phyloP scores from a whole-genome alignment of 345 rosid genomes.

The Eutrema heterophyllum region DNA sequence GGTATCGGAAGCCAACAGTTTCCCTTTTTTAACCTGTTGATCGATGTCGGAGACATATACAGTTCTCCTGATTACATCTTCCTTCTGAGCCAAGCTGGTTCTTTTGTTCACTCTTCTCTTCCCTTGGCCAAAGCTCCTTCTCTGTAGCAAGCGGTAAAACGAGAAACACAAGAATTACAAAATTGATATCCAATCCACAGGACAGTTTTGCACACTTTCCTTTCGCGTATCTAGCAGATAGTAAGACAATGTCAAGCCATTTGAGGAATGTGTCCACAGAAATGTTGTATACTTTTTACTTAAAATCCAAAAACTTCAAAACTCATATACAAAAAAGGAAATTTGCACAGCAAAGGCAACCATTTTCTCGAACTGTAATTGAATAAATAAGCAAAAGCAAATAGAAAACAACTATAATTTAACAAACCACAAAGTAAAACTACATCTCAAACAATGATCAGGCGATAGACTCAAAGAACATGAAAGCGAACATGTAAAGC shows the following conservation, averaged over 20 bases:
- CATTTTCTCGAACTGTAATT: neutral
- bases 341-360: neutral
- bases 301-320: neutral
- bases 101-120: constrained; percentile 74
- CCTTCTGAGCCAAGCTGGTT: constrained; percentile 84
- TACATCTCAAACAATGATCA: constrained; percentile 2
- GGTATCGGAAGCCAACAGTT: neutral
- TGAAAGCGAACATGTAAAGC: neutral
- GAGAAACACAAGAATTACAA: constrained; percentile 7
- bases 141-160: constrained; percentile 39
- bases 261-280: neutral
- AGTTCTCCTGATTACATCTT: constrained; percentile 69
- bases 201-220: neutral
- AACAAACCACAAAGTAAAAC: neutral
- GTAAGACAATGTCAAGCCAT: neutral
- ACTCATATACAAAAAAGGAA: neutral
- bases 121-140: constrained; percentile 67
- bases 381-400: neutral
- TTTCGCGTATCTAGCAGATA: neutral
- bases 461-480: neutral
- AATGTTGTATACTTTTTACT: neutral
- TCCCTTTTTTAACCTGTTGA: constrained; percentile 21
- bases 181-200: neutral
- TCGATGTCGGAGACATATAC: constrained; percentile 37
- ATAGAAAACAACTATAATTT: neutral